These are phyloP conservation scores for Malus orientalis DNA, from an alignment of 306 rosid species.

Conservation along the genomic window DNA sequence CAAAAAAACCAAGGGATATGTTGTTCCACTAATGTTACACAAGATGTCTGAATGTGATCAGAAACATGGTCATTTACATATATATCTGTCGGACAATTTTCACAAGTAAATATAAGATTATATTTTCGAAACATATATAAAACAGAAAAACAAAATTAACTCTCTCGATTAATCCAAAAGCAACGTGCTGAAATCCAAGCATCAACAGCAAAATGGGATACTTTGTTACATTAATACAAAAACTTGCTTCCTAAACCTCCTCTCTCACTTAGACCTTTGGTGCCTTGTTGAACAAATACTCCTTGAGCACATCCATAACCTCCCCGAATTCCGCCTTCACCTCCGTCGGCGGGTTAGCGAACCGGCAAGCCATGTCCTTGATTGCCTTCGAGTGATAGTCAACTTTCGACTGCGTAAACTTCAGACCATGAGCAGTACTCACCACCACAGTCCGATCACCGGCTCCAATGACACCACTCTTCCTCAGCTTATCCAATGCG, in stretches of 20 bases:
- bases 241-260: background rate
- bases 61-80: background rate
- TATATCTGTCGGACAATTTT: background rate
- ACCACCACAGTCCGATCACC: conserved; percentile 73
- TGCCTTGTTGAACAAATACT: conserved; percentile 27
- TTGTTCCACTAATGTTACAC: background rate
- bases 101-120: too few species aligned
- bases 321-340: conserved; percentile 41
- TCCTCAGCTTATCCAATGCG: conserved; percentile 63
- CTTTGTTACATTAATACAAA: background rate
- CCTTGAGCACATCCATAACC: conserved; percentile 48
- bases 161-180: background rate
- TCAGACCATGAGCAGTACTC: conserved; percentile 82
- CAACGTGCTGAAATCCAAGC: background rate
- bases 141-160: background rate
- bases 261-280: background rate
- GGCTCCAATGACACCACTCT: conserved; percentile 44
- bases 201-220: too few species aligned
- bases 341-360: conserved; percentile 41
- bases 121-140: background rate
- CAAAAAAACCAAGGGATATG: too few species aligned
- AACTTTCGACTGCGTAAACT: conserved; percentile 51
- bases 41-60: background rate
- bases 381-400: conserved; percentile 47
- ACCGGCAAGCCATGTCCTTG: conserved; percentile 35